A percentile compares a stretch with the other conserved stretches of the same genome.
Evolutionary conservation across 2,329 filamentous ascomycete species (phyloP).

Genomic region (Trichothecium sympodiale): DNA sequence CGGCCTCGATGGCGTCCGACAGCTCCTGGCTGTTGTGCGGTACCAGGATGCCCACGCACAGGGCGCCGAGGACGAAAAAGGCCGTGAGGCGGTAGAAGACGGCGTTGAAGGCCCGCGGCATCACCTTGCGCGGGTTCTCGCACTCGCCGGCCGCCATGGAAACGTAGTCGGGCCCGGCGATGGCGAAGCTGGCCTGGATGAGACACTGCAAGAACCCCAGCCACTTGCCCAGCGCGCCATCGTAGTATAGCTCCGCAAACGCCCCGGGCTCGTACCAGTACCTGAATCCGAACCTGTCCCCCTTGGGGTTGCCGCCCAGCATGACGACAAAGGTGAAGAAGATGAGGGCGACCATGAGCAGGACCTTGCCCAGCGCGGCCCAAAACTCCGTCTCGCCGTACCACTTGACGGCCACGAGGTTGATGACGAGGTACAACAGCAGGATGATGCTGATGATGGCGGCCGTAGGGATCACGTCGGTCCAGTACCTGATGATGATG

Average conservation of each 20-base stretch:
- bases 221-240: slow-evolving; percentile 57
- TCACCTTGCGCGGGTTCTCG: slow-evolving; percentile 55
- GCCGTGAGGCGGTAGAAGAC: slow-evolving; percentile 68
- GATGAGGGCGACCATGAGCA: slow-evolving; percentile 61
- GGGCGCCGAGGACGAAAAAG: slow-evolving; percentile 66
- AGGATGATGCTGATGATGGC: slow-evolving; percentile 48
- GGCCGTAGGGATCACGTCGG: slow-evolving; percentile 44
- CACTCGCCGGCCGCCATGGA: slow-evolving; percentile 60
- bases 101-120: slow-evolving; percentile 66
- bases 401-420: slow-evolving; percentile 61
- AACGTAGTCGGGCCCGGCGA: slow-evolving; percentile 59
- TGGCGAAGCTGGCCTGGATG: slow-evolving; percentile 58
- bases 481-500: slow-evolving; percentile 53
- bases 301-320: slow-evolving; percentile 67
- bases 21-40: slow-evolving; percentile 57
- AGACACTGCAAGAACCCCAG: slow-evolving; percentile 68
- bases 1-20: slow-evolving; percentile 44
- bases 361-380: slow-evolving; percentile 59
- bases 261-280: slow-evolving; percentile 58
- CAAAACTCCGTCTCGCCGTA: slow-evolving; percentile 72
- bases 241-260: slow-evolving; percentile 54
- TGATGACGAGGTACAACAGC: slow-evolving; percentile 42
- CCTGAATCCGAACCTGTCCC: slow-evolving; percentile 61
- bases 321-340: slow-evolving; percentile 73
- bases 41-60: slow-evolving; percentile 62